A percentile compares a stretch with the other conserved stretches of the same genome.
Conservation (phyloP, 108 stramenopile genomes). For the Pseudonitzschia delicatissima region DNA sequence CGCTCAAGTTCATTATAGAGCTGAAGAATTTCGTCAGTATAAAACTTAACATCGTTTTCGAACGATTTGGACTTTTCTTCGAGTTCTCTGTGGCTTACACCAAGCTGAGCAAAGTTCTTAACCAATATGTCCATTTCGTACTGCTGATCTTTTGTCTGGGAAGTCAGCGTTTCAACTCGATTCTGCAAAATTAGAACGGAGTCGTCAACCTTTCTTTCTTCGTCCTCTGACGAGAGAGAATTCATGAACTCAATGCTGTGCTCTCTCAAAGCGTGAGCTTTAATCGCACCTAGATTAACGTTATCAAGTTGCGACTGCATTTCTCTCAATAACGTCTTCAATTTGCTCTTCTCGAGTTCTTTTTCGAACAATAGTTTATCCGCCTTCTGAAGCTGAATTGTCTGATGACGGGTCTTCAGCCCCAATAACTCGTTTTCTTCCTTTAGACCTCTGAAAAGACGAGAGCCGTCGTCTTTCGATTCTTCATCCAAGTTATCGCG, state of each 20-base stretch:
- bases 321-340: background rate
- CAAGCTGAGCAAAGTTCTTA: background rate
- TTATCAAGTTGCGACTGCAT: background rate
- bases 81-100: background rate
- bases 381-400: conserved; percentile 4
- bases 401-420: background rate
- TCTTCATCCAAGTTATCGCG: too few relatives aligned
- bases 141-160: background rate
- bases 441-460: background rate
- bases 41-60: background rate
- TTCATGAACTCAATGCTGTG: too few relatives aligned
- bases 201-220: too few relatives aligned
- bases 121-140: background rate
- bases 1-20: background rate
- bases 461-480: too few relatives aligned
- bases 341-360: background rate
- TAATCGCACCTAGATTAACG: too few relatives aligned
- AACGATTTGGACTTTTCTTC: background rate
- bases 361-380: conserved; percentile 3
- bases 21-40: background rate
- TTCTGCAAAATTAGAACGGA: background rate
- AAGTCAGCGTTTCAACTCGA: background rate
- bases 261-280: too few relatives aligned
- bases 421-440: background rate
- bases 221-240: too few relatives aligned